These are phyloP conservation scores for Acanthamoeba comandoni DNA, from an alignment of 208 protist species.

Conservation along the genomic window DNA sequence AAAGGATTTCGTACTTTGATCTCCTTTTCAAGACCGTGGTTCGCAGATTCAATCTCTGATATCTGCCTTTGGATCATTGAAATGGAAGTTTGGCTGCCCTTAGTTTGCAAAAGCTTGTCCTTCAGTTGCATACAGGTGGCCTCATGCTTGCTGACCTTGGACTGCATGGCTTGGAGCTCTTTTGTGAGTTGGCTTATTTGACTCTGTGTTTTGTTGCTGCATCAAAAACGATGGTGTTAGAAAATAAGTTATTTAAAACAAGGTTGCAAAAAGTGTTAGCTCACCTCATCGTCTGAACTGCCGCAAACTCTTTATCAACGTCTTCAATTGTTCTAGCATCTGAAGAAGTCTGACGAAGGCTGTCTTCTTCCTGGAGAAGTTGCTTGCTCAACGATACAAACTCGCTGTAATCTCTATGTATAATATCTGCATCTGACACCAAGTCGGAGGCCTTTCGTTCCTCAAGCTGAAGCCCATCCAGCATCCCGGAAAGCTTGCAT, in stretches of 20 bases:
- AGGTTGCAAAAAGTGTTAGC: no score
- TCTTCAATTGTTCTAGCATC: constrained; percentile 54
- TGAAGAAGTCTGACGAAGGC: neutral
- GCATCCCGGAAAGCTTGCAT: no score
- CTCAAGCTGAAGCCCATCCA: neutral
- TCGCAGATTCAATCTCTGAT: neutral
- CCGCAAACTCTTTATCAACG: neutral
- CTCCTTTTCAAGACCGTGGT: neutral
- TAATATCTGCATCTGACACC: constrained; percentile 12
- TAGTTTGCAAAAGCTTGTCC: constrained; percentile 20
- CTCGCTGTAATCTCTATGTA: neutral
- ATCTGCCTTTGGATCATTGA: constrained; percentile 17
- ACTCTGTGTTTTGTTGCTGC: no score
- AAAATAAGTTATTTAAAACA: no score
- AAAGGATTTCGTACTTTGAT: neutral
- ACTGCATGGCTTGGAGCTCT: neutral
- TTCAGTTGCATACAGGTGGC: constrained; percentile 56
- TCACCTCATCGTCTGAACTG: neutral
- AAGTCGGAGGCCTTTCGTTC: constrained; percentile 7
- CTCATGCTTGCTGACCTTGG: neutral
- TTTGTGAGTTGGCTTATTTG: no score
- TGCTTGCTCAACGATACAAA: constrained; percentile 3
- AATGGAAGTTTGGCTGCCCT: constrained; percentile 4
- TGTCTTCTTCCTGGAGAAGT: constrained; percentile 12
- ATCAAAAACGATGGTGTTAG: no score